phyloP scores from a whole-genome alignment of 208 protist species.

The Acanthamoeba healyi region DNA sequence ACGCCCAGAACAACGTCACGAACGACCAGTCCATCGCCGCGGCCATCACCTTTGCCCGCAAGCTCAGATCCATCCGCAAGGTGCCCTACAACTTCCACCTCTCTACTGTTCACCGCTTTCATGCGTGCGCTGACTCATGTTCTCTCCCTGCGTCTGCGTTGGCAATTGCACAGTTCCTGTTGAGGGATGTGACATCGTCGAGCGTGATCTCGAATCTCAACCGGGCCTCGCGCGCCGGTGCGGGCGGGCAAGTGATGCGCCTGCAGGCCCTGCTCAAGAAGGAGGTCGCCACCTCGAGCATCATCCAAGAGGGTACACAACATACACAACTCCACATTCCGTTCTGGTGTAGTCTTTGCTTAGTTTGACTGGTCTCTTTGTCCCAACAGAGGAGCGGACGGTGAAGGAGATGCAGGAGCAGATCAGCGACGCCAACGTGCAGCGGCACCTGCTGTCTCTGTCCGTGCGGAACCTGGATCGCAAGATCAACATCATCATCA shows the following conservation, averaged over 20 bases:
- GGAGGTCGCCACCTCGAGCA: conserved; percentile 58
- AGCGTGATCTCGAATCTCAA: conserved; percentile 65
- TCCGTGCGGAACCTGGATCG: conserved; percentile 57
- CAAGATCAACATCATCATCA: conserved; percentile 75
- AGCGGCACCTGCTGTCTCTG: conserved; percentile 55
- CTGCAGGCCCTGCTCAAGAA: conserved; percentile 68
- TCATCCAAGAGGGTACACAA: conserved; percentile 58
- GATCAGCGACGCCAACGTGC: conserved; percentile 59
- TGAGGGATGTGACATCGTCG: conserved; percentile 49
- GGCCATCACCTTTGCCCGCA: conserved; percentile 43
- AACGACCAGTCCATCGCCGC: conserved; percentile 54
- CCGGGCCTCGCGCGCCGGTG: neutral
- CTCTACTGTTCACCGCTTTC: neutral
- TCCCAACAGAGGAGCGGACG: conserved; percentile 64
- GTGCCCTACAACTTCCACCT: neutral
- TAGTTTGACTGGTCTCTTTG: too few relatives aligned
- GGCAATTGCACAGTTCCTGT: neutral
- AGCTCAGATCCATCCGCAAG: conserved; percentile 54
- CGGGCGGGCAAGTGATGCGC: conserved; percentile 43
- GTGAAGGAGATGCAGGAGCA: conserved; percentile 66
- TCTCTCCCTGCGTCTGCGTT: too few relatives aligned
- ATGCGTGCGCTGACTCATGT: too few relatives aligned
- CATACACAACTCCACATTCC: neutral
- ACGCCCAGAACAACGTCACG: neutral
- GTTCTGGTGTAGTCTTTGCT: neutral